Base-by-base conservation (phyloP, 2,329 filamentous ascomycete species). In the Paraconiothyrium brasiliense region DNA sequence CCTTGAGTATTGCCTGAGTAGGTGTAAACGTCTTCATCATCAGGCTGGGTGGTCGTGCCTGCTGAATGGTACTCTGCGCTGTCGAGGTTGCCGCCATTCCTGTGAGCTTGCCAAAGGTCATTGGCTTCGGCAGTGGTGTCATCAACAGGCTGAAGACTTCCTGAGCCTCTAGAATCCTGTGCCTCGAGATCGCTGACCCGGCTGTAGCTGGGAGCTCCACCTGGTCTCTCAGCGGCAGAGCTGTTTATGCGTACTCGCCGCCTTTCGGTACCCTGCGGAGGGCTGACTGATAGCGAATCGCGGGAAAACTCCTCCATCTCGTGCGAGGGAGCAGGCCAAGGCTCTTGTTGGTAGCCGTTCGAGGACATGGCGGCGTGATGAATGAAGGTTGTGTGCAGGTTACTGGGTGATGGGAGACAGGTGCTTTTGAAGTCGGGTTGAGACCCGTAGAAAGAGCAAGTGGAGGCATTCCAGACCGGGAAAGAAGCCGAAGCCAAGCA, bases 201-300 rank as follows among this genome's bases (percentile, higher is more conserved):
- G 49, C 62, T 63, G 48, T 66, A 61, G 58, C 60, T 65, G 24
- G 58, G 64, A 20, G 60, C 37, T 1, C 60, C 59, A 10, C 58
- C 58, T 11, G 67, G 68, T 10, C 73, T 70, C 16, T 70, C 59
- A 55, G 67, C 67, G 48, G 71, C 71, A 1, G 67, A 64, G 60
- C 71, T 74, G 56, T 73, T 74, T 63, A 75, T 73, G 37, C 72
- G 68, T 43, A 75, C 72, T 11, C 70, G 61, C 10, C 52, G 58
- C 35, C 48, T 37, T 35, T 59, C 56, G 5, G 46, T 20, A 22
- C 47, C 47, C 34, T 47, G 59, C 7, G 39, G 44, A 32, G 46
- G 55, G 27, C 34, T 57, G 13, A 43, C 16, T 1, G 55, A 35
- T 32, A 35, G 27, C 20, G 55, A 50, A 22, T 49, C n/a, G n/a